phyloP scores from a whole-genome alignment of 257 asterid species.

The Salvia rosmarinus region DNA sequence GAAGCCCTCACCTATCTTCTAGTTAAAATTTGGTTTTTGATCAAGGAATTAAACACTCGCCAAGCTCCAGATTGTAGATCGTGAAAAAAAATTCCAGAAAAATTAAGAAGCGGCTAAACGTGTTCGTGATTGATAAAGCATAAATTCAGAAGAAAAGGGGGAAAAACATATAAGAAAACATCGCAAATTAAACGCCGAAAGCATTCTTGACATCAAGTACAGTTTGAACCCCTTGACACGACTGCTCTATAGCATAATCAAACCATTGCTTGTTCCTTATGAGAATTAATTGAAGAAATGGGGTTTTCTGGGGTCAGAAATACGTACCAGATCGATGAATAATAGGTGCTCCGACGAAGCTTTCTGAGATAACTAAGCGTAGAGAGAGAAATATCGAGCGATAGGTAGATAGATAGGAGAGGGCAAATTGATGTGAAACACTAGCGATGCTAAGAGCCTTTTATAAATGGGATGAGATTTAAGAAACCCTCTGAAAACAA shows the following conservation, averaged over 20 bases:
- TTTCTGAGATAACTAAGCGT: slow-evolving; percentile 15
- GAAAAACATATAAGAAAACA: neutral
- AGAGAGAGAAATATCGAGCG: neutral
- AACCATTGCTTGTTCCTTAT: slow-evolving; percentile 4
- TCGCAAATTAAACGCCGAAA: neutral
- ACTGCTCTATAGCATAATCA: neutral
- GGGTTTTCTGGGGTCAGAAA: neutral
- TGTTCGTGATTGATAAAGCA: neutral
- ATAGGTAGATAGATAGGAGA: slow-evolving; percentile 11
- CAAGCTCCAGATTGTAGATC: slow-evolving; percentile 28
- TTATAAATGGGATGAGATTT: slow-evolving; percentile 27
- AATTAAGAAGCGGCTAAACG: too few relatives aligned
- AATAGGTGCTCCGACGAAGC: slow-evolving; percentile 9
- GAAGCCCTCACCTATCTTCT: neutral
- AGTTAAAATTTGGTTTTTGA: neutral
- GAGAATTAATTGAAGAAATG: neutral
- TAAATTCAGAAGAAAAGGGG: neutral
- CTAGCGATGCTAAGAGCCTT: slow-evolving; percentile 16
- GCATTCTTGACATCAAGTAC: neutral
- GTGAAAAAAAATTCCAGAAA: neutral
- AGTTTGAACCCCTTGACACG: slow-evolving; percentile 6
- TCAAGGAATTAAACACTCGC: slow-evolving; percentile 3
- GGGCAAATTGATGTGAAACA: slow-evolving; percentile 17
- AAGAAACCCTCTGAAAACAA: slow-evolving; percentile 1
- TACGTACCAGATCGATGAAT: slow-evolving; percentile 39